Base-by-base conservation (phyloP, 768 basidiomycete genomes). In the Boletus rubescentipes region DNA sequence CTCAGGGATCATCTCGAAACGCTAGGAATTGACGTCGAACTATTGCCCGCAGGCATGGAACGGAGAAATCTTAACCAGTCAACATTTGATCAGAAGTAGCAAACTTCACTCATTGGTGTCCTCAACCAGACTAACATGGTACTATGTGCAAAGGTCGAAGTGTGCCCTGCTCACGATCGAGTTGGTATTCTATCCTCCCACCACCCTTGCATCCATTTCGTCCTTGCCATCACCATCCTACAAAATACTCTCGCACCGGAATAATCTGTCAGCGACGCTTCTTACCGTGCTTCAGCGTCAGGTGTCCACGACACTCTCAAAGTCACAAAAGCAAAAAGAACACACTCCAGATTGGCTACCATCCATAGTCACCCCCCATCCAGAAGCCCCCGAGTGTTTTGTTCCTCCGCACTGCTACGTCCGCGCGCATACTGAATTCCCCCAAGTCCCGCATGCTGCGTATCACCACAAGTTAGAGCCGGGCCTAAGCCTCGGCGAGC, bases 1-100 rank as follows among this genome's bases (percentile, higher is more conserved):
- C 69, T 95, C 53, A 84, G 80, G 67, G 77, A 78, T 68, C 83
- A 89, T 66, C 79, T 95, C 29, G 85, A 85, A 54, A 69, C 73
- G 32, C 71, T 79, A 57, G 86, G 87, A 41, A 85, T 93, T 57
- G 82, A 87, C 40, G 78, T 93, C 71, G 89, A 90, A 42, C 61
- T 91, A 51, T 77, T 95, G 39, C 85, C 93, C 1, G 66, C 77
- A 29, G 93, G 93, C 12, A 97, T 97, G 93, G 86, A 88, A 59
- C 76, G 83, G 55, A 76, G 85, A 53, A 86, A 78, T 60, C 60
- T 78, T 51, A 97, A 95, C 67, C 89, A 92, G 67, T 93, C 92
- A 8, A 79, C 75, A 21, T 94, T 89, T 84, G 87, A 94, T 73
- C 73, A 76, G 68, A 91, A 81, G 93, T 96, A 70, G 54, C 59